Conservation (phyloP, 495 filamentous ascomycete species). For the Oleoguttula mirabilis region DNA sequence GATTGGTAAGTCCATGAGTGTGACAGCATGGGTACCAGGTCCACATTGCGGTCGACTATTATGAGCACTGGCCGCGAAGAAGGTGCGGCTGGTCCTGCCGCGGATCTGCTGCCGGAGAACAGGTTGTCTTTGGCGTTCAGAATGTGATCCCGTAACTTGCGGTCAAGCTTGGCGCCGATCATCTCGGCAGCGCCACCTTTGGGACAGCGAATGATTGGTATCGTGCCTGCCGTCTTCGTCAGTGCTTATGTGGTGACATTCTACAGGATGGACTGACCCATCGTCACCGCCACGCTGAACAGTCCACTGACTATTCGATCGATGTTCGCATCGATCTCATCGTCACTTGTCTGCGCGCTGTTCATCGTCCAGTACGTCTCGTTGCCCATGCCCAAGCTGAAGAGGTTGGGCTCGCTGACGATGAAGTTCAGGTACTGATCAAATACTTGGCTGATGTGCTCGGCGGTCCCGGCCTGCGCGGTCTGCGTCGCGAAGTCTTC, state of each 20-base stretch:
- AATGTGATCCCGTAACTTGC: conserved; percentile 91
- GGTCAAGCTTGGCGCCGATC: conserved; percentile 84
- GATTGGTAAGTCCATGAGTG: conserved; percentile 99
- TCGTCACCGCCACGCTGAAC: conserved; percentile 93
- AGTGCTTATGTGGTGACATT: too few relatives aligned
- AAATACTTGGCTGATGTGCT: conserved; percentile 82
- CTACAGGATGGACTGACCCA: conserved; percentile 68
- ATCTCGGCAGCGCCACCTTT: conserved; percentile 79
- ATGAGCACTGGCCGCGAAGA: conserved; percentile 72
- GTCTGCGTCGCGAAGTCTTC: conserved; percentile 92
- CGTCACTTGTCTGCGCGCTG: conserved; percentile 79
- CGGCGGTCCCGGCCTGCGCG: conserved; percentile 67
- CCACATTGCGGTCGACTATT: conserved; percentile 87
- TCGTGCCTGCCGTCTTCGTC: conserved; percentile 66
- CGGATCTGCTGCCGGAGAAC: conserved; percentile 45
- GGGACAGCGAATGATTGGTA: conserved; percentile 57
- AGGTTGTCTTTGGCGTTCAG: conserved; percentile 95
- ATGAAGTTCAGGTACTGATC: conserved; percentile 99
- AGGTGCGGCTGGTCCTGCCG: conserved; percentile 30
- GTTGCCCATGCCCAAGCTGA: conserved; percentile 77
- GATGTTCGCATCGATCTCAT: conserved; percentile 71
- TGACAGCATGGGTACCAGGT: conserved; percentile 95
- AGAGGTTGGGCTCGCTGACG: conserved; percentile 88
- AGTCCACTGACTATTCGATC: conserved; percentile 88
- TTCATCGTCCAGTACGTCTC: conserved; percentile 94